phyloP scores from a whole-genome alignment of 2,329 filamentous ascomycete genomes.

The Penicillium sclerotigenum region DNA sequence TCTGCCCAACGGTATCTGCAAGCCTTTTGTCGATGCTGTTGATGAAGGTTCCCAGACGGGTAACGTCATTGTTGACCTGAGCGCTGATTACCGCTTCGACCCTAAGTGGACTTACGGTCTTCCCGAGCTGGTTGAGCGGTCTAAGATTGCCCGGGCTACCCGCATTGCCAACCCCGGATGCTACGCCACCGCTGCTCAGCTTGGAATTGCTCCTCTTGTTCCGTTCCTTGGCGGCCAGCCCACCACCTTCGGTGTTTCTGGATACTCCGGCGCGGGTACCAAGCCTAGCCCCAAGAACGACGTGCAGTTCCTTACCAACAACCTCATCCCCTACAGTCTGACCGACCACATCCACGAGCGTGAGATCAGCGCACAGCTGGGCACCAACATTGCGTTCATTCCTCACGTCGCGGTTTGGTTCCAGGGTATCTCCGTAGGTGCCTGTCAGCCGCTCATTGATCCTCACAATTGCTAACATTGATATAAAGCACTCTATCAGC shows the following conservation, averaged over 20 bases:
- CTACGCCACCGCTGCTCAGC: conserved; percentile 88
- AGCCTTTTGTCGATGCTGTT: conserved; percentile 87
- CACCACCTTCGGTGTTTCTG: conserved; percentile 84
- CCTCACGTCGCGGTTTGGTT: conserved; percentile 98
- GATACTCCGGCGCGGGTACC: conserved; percentile 91
- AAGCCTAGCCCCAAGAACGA: conserved; percentile 96
- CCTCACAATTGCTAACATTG: conserved; percentile 15
- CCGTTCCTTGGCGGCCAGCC: conserved; percentile 74
- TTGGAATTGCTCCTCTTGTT: conserved; percentile 80
- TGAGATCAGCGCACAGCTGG: conserved; percentile 79
- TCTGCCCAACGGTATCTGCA: conserved; percentile 90
- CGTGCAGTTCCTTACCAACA: conserved; percentile 74
- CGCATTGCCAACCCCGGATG: conserved; percentile 92
- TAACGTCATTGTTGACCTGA: conserved; percentile 85
- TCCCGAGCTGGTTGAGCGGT: conserved; percentile 76
- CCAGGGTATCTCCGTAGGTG: conserved; percentile 73
- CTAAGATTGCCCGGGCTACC: conserved; percentile 71
- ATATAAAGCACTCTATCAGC: conserved; percentile 71
- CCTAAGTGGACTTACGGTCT: conserved; percentile 83
- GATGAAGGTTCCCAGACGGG: conserved; percentile 64
- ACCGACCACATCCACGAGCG: conserved; percentile 94
- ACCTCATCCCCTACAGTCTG: conserved; percentile 85
- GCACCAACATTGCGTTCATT: conserved; percentile 73
- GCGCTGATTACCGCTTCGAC: conserved; percentile 95
- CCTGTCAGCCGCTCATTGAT: not conserved